phyloP scores from a whole-genome alignment of 495 filamentous ascomycete species.

The Wilcoxina mikolae region DNA sequence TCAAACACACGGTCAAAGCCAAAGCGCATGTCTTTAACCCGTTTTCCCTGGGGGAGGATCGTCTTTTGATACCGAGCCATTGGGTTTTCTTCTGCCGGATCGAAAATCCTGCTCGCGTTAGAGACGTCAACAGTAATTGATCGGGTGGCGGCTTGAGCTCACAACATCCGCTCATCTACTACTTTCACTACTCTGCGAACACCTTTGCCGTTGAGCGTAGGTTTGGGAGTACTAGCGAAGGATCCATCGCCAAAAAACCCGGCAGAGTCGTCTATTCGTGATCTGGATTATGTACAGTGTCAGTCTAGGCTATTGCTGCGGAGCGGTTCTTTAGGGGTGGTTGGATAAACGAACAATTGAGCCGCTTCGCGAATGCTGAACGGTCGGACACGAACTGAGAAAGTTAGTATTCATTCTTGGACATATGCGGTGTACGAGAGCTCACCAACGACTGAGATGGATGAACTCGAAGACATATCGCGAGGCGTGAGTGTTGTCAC shows the following conservation, averaged over 20 bases:
- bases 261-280: constrained; percentile 69
- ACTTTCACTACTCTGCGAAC: constrained; percentile 88
- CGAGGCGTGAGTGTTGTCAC: background rate
- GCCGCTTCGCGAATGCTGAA: constrained; percentile 71
- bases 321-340: background rate
- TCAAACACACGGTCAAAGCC: constrained; percentile 95
- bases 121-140: background rate
- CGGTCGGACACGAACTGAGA: constrained; percentile 74
- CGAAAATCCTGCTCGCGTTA: constrained; percentile 60
- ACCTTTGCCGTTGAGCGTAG: constrained; percentile 74
- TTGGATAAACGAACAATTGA: constrained; percentile 38
- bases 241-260: constrained; percentile 92
- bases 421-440: background rate
- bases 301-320: background rate
- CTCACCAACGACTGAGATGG: constrained; percentile 53
- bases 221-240: constrained; percentile 64
- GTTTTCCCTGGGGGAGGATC: constrained; percentile 70
- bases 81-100: constrained; percentile 91
- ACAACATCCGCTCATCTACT: constrained; percentile 92
- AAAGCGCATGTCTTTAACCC: constrained; percentile 95
- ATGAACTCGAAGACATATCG: constrained; percentile 32
- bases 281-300: constrained; percentile 31
- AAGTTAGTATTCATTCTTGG: constrained; percentile 4
- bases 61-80: constrained; percentile 80
- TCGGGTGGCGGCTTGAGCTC: constrained; percentile 30